Evolutionary conservation across 768 basidiomycete genomes (phyloP).

Genomic region (Russula dissimulans): DNA sequence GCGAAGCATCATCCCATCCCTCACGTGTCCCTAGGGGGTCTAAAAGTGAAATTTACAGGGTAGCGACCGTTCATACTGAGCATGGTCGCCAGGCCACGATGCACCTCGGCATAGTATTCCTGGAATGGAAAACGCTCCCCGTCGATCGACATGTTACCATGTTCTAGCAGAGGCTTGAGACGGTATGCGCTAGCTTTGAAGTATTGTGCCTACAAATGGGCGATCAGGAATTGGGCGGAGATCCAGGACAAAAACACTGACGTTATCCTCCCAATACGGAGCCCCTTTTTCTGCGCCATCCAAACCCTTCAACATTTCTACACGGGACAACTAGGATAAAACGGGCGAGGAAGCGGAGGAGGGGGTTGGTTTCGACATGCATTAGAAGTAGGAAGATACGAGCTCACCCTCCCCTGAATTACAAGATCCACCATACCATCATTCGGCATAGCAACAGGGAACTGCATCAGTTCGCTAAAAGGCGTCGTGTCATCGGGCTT

Average conservation of each 20-base stretch:
- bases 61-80: constrained; percentile 57
- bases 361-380: not conserved
- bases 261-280: constrained; percentile 51
- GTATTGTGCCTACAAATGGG: constrained; percentile 48
- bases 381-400: constrained; percentile 7
- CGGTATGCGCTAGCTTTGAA: constrained; percentile 68
- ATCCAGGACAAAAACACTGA: constrained; percentile 26
- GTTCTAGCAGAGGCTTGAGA: constrained; percentile 45
- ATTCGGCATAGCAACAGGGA: constrained; percentile 71
- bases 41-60: constrained; percentile 40
- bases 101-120: constrained; percentile 70
- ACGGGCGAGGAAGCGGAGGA: not conserved
- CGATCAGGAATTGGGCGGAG: not conserved
- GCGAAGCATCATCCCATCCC: not conserved
- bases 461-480: constrained; percentile 65
- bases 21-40: not conserved
- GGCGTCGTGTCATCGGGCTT: constrained; percentile 3
- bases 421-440: constrained; percentile 72
- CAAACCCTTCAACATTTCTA: constrained; percentile 42
- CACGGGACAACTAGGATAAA: constrained; percentile 37
- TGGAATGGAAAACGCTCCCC: constrained; percentile 71
- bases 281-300: constrained; percentile 55
- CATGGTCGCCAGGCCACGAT: constrained; percentile 54
- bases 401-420: constrained; percentile 50
- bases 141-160: constrained; percentile 61